Conservation (phyloP, 2,329 filamentous ascomycete species). For the Pseudocercospora musae region DNA sequence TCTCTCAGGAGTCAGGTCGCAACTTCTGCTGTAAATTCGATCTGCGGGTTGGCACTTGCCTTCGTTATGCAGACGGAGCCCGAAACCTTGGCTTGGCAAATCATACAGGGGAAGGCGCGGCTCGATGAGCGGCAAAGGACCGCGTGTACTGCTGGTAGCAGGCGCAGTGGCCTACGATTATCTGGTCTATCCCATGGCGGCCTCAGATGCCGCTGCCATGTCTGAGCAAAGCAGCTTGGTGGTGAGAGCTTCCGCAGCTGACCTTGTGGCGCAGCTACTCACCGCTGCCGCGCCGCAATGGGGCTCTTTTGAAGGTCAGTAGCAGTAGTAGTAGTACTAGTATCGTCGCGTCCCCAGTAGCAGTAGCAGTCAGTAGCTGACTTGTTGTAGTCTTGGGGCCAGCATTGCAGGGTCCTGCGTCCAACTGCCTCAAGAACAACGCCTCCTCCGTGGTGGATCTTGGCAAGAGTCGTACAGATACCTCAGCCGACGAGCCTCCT, state of each 20-base stretch:
- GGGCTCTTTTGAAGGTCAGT: slow-evolving; percentile 19
- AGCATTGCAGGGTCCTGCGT: slow-evolving; percentile 23
- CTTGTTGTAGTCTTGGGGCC: slow-evolving; percentile 28
- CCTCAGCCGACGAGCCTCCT: slow-evolving; percentile 9
- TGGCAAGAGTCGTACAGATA: slow-evolving; percentile 5
- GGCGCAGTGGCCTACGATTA: slow-evolving; percentile 35
- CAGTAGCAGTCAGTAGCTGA: background rate
- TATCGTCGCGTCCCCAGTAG: no score
- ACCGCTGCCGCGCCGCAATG: slow-evolving; percentile 32
- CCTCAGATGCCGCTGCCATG: background rate
- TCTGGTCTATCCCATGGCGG: slow-evolving; percentile 31
- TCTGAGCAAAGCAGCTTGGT: slow-evolving; percentile 22
- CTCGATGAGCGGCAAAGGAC: slow-evolving; percentile 21
- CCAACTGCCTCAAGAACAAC: slow-evolving; percentile 30
- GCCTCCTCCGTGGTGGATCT: slow-evolving; percentile 33
- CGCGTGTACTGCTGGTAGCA: slow-evolving; percentile 32
- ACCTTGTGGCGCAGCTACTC: slow-evolving; percentile 35
- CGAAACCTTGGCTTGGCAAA: slow-evolving; percentile 10
- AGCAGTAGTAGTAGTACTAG: no score
- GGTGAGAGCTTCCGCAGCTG: slow-evolving; percentile 32
- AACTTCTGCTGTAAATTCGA: background rate
- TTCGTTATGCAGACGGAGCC: slow-evolving; percentile 3
- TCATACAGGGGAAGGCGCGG: slow-evolving; percentile 15
- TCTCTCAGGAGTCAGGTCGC: background rate
- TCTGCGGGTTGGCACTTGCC: background rate